Percentiles rank a stretch among this genome's conserved stretches.
Conservation (phyloP, 371 early-diverging fungal genomes). For the Mucor velutinosus region DNA sequence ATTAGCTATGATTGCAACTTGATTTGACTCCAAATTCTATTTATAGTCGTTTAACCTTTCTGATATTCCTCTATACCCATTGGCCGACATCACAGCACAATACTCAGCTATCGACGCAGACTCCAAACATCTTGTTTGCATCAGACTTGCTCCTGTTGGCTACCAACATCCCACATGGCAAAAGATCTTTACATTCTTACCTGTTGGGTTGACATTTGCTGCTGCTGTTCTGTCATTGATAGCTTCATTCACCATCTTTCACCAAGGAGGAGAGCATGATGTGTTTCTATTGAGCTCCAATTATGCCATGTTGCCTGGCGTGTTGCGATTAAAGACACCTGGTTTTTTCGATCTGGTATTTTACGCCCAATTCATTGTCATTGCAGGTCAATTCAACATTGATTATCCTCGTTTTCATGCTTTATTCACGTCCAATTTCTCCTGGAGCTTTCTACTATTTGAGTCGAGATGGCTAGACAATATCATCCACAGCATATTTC, state of each 20-base stretch:
- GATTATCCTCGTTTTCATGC: conserved; percentile 57
- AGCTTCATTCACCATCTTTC: conserved; percentile 43
- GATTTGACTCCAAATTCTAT: neutral
- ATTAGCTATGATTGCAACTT: neutral
- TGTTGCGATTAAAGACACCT: conserved; percentile 55
- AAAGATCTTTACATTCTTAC: conserved; percentile 41
- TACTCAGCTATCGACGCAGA: conserved; percentile 37
- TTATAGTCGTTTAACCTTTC: conserved; percentile 23
- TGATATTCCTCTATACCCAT: conserved; percentile 26
- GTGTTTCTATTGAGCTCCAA: conserved; percentile 52
- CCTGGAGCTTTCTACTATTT: conserved; percentile 57
- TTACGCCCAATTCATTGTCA: conserved; percentile 58
- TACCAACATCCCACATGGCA: conserved; percentile 50
- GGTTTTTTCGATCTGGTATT: conserved; percentile 58
- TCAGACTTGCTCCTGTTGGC: conserved; percentile 48
- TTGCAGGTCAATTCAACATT: conserved; percentile 50
- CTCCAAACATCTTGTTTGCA: conserved; percentile 39
- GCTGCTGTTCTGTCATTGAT: conserved; percentile 43
- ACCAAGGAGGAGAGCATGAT: conserved; percentile 41
- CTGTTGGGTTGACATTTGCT: conserved; percentile 45
- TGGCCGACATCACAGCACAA: conserved; percentile 41
- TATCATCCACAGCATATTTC: conserved; percentile 3
- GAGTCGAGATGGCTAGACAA: conserved; percentile 22
- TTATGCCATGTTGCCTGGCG: conserved; percentile 53
- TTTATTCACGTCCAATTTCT: conserved; percentile 56